A percentile compares a stretch with the other conserved stretches of the same genome.
phyloP scores from a whole-genome alignment of 2,329 filamentous ascomycete species.

The Trichocomaceae sp. region DNA sequence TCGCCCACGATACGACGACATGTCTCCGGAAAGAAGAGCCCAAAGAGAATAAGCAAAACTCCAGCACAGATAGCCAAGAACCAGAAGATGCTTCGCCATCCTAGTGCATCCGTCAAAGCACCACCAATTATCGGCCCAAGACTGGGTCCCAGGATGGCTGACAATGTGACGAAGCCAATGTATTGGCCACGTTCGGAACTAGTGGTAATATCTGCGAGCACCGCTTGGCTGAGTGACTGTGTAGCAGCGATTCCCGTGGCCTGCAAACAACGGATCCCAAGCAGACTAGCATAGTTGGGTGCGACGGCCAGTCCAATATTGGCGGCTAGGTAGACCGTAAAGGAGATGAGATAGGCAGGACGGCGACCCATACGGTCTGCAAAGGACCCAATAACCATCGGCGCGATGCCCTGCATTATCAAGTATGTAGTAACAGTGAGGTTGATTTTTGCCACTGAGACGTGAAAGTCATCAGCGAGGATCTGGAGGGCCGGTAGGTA shows the following conservation, averaged over 20 bases:
- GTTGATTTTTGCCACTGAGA: background rate
- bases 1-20: constrained; percentile 32
- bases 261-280: constrained; percentile 32
- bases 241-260: constrained; percentile 33
- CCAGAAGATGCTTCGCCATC: constrained; percentile 37
- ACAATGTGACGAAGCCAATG: constrained; percentile 28
- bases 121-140: constrained; percentile 33
- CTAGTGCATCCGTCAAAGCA: constrained; percentile 30
- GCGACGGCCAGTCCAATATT: constrained; percentile 36
- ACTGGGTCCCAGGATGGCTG: constrained; percentile 20
- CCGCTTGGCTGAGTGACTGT: constrained; percentile 33
- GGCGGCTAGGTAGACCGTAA: constrained; percentile 38
- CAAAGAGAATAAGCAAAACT: constrained; percentile 29
- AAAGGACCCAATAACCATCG: constrained; percentile 46
- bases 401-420: constrained; percentile 45
- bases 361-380: constrained; percentile 47
- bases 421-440: constrained; percentile 3
- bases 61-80: constrained; percentile 24
- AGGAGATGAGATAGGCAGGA: constrained; percentile 47
- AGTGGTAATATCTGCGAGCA: constrained; percentile 35
- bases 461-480: background rate
- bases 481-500: background rate
- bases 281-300: constrained; percentile 26
- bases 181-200: constrained; percentile 34
- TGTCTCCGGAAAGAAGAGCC: constrained; percentile 33